Conservation (phyloP, 2,329 filamentous ascomycete species). For the Fusarium abutilonis region DNA sequence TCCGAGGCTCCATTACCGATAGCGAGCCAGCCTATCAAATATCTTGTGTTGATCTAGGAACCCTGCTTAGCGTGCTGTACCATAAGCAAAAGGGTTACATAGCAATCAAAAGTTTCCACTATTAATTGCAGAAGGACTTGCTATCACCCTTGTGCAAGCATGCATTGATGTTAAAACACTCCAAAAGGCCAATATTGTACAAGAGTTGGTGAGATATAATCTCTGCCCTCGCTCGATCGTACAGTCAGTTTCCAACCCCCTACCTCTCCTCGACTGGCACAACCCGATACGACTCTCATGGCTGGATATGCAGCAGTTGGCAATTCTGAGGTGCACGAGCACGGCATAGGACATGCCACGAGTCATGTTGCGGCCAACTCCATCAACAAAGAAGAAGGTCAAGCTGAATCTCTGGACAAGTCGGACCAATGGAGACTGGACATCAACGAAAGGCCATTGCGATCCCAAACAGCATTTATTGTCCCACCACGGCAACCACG, state of each 20-base stretch:
- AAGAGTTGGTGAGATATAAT: not conserved
- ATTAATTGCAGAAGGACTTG: not conserved
- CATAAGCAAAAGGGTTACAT: not conserved
- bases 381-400: not conserved
- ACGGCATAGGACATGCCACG: not conserved
- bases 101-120: not conserved
- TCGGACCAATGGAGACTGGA: not conserved
- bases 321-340: not conserved
- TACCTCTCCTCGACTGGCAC: not conserved
- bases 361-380: not conserved
- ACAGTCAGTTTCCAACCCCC: not conserved
- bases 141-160: not conserved
- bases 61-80: not conserved
- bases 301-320: not conserved
- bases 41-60: not conserved
- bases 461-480: not conserved
- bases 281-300: not conserved
- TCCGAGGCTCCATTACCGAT: not conserved
- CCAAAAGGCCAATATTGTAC: not conserved
- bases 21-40: not conserved
- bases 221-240: not conserved
- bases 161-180: not conserved
- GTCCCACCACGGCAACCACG: not conserved
- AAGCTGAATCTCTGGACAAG: not conserved
- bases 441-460: not conserved